Conservation (phyloP, 225 moss, liverwort and hornwort genomes). For the Neckera pumila region DNA sequence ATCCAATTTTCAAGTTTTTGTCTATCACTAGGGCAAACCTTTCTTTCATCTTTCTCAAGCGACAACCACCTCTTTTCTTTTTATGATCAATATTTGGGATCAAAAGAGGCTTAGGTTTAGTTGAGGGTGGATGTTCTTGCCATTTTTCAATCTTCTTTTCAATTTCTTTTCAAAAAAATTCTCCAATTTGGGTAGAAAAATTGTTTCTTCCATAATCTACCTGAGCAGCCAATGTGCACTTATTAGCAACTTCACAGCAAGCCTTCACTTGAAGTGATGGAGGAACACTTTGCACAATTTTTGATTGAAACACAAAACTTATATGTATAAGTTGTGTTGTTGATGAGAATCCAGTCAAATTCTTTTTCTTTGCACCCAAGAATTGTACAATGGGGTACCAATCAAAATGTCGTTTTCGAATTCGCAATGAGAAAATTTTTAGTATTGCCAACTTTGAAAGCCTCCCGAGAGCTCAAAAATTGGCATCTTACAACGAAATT, state of each 20-base stretch:
- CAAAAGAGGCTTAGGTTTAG: slow-evolving; percentile 63
- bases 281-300: slow-evolving; percentile 70
- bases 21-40: slow-evolving; percentile 73
- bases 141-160: slow-evolving; percentile 88
- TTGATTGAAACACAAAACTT: slow-evolving; percentile 75
- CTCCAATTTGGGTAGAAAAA: slow-evolving; percentile 52
- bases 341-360: slow-evolving; percentile 66
- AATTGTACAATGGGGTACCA: too few species aligned
- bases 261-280: slow-evolving; percentile 62
- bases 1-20: slow-evolving; percentile 76
- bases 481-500: too few species aligned
- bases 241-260: slow-evolving; percentile 66
- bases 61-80: slow-evolving; percentile 68
- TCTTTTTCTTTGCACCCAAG: slow-evolving; percentile 68
- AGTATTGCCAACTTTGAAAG: too few species aligned
- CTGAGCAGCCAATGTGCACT: slow-evolving; percentile 57
- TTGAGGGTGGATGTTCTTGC: slow-evolving; percentile 70
- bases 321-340: slow-evolving; percentile 57
- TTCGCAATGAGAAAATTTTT: too few species aligned
- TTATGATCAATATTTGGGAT: slow-evolving; percentile 72
- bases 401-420: too few species aligned
- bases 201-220: slow-evolving; percentile 65
- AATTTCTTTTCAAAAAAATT: slow-evolving; percentile 48
- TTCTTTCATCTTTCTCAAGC: slow-evolving; percentile 78
- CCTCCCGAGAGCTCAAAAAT: too few species aligned